Conservation (phyloP, 1,139 yeast genomes). For the Taphrina deformans region DNA sequence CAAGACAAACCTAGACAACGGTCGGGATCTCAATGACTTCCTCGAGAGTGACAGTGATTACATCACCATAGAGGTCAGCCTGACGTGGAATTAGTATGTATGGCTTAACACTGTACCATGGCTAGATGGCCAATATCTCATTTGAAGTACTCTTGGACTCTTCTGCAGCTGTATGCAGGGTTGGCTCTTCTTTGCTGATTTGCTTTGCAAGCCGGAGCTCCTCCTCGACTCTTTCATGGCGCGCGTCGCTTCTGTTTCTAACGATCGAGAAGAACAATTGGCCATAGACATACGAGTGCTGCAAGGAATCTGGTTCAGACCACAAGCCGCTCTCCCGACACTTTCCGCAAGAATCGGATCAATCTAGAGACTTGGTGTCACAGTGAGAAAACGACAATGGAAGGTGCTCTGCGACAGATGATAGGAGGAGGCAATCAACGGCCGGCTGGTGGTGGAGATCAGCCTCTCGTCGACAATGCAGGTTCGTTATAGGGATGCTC, state of each 20-base stretch:
- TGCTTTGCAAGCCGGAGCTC: not conserved
- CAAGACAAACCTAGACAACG: not conserved
- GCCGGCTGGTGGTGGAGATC: slow-evolving; percentile 21
- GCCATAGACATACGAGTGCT: no score
- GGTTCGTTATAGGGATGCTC: slow-evolving; percentile 3
- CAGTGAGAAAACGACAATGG: no score
- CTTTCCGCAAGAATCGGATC: no score
- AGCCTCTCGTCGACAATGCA: slow-evolving; percentile 30
- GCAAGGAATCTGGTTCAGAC: no score
- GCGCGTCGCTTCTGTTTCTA: not conserved
- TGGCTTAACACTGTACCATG: no score
- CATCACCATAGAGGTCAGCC: no score
- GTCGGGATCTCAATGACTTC: not conserved
- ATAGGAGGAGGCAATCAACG: slow-evolving; percentile 5
- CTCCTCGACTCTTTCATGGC: not conserved
- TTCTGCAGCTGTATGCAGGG: not conserved
- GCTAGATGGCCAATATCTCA: no score
- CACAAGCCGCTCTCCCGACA: no score
- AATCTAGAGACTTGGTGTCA: no score
- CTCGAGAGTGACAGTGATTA: no score
- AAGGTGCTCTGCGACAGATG: slow-evolving; percentile 9
- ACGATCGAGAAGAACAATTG: not conserved
- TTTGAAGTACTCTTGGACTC: no score
- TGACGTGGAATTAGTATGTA: no score
- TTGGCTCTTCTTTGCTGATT: not conserved